phyloP scores from a whole-genome alignment of 768 basidiomycete species.

The Hemileccinum rubropunctum region DNA sequence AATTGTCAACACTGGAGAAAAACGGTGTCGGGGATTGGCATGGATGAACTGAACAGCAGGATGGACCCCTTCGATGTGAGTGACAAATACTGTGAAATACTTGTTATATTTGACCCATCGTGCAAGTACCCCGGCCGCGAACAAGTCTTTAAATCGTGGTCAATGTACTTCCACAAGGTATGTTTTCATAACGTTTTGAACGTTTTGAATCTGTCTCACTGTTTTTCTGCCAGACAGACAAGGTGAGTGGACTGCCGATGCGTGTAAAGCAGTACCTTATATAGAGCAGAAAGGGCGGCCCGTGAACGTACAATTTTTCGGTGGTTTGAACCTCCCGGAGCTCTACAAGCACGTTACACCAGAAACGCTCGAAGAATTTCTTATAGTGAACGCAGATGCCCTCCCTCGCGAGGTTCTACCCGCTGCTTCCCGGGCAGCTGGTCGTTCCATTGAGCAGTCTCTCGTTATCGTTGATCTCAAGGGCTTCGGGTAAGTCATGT shows the following conservation, averaged over 20 bases:
- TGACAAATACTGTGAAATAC: slow-evolving; percentile 3
- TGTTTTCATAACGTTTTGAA: slow-evolving; percentile 8
- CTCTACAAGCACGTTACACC: slow-evolving; percentile 57
- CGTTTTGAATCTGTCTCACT: not conserved
- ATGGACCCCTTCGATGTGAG: slow-evolving; percentile 73
- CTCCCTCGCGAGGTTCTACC: slow-evolving; percentile 66
- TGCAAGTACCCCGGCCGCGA: slow-evolving; percentile 66
- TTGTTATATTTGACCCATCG: not conserved
- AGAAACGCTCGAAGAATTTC: slow-evolving; percentile 58
- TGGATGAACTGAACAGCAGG: slow-evolving; percentile 58
- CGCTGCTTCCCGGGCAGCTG: slow-evolving; percentile 56
- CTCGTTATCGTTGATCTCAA: slow-evolving; percentile 70
- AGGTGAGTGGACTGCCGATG: slow-evolving; percentile 39
- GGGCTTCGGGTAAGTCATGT: slow-evolving; percentile 56
- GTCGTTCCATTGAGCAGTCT: slow-evolving; percentile 45
- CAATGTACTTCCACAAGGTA: slow-evolving; percentile 77
- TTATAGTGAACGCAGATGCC: slow-evolving; percentile 65
- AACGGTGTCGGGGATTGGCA: slow-evolving; percentile 59
- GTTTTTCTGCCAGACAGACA: slow-evolving; percentile 52
- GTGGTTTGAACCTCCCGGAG: slow-evolving; percentile 54
- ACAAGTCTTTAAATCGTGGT: slow-evolving; percentile 72
- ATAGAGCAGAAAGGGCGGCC: slow-evolving; percentile 61
- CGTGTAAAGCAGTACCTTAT: not conserved
- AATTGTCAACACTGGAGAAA: slow-evolving; percentile 69
- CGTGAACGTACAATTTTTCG: slow-evolving; percentile 64